Evolutionary conservation across 2,329 filamentous ascomycete species (phyloP), one percentile per base, ranked within the genome.

Genomic region (Venturia aucupariae): DNA sequence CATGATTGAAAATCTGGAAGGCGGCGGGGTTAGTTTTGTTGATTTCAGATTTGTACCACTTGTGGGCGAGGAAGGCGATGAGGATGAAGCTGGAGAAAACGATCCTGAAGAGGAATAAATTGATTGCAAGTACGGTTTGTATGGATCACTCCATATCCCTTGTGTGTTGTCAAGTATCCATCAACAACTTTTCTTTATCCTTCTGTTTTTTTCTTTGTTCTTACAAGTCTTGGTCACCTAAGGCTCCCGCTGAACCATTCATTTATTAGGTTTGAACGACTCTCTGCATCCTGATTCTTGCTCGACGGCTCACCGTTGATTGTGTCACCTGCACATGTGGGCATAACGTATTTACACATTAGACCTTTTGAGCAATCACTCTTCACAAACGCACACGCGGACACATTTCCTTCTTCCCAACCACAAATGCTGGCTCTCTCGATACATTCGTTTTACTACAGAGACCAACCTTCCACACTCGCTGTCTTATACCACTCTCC

Each of bases 1-100:
- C 71, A 94, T 99, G 89, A 88, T 99, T 19, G 91, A 97, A 72
- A 81, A 92, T 51, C 90, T 94, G 67, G 83, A 84, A 7, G 82
- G 84, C 5, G 80, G 81, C 30, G 44, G 65, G 4, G 80, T 86
- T 46, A 90, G 86, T 69, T 95, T 93, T 76, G 81, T 94, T 30
- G 90, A 94, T 74, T 95, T 93, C 74, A 82, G 89, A 24, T 90
- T 94, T 72, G 87, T 95, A 65, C 90, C 90, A 19, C 87, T 87
- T 65, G 79, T 86, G 64, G 80, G 82, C 19, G 83, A 89, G 51
- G 86, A 86, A 35, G 77, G 39, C 8, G 54, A 64, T n/a, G 63
- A 61, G 22, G 55, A 60, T 13, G 48, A 42, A 24, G 44, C 60
- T 24, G 51, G 46, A 17, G 62, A 57, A 17, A 22, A 63, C 19